These are phyloP conservation scores for Phytophthora citricola DNA, from an alignment of 352 stramenopile species.

Conservation along the genomic window DNA sequence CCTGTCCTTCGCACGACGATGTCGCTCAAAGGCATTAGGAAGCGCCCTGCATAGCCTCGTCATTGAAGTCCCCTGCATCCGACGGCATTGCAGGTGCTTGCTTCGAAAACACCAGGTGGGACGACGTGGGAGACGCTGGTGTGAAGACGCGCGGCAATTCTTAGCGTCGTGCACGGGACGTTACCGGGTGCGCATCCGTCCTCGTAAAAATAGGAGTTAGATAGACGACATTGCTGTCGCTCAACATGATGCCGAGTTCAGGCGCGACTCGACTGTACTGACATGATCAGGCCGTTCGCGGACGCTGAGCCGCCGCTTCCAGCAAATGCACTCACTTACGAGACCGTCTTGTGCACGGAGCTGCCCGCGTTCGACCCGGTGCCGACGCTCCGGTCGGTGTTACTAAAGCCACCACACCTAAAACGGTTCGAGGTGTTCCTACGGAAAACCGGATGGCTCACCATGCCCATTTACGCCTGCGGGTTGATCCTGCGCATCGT, in stretches of 20 bases:
- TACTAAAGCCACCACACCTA: constrained; percentile 12
- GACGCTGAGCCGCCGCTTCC: constrained; percentile 2
- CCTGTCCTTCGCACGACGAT: constrained; percentile 14
- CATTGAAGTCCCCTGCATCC: neutral
- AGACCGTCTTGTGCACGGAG: constrained; percentile 31
- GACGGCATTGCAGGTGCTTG: too few relatives aligned
- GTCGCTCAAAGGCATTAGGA: constrained; percentile 2
- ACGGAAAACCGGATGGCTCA: constrained; percentile 28
- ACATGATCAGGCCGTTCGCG: constrained; percentile 32
- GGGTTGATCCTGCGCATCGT: constrained; percentile 19
- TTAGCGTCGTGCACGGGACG: constrained; percentile 1
- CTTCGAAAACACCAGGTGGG: constrained; percentile 17
- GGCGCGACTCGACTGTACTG: neutral
- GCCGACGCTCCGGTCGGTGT: constrained; percentile 23
- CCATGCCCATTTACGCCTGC: constrained; percentile 37
- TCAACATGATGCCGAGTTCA: constrained; percentile 7
- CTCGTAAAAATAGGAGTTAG: constrained; percentile 19
- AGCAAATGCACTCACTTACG: constrained; percentile 14
- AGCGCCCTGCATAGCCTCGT: neutral
- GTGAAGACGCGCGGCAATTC: neutral
- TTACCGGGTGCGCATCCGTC: neutral
- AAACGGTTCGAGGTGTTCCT: constrained; percentile 23
- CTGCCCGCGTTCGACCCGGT: constrained; percentile 31
- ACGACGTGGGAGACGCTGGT: neutral
- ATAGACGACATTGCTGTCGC: neutral